Percentiles rank a stretch among this genome's conserved stretches.
phyloP scores from a whole-genome alignment of 257 asterid species.

The Dorcoceras hygrometricum region DNA sequence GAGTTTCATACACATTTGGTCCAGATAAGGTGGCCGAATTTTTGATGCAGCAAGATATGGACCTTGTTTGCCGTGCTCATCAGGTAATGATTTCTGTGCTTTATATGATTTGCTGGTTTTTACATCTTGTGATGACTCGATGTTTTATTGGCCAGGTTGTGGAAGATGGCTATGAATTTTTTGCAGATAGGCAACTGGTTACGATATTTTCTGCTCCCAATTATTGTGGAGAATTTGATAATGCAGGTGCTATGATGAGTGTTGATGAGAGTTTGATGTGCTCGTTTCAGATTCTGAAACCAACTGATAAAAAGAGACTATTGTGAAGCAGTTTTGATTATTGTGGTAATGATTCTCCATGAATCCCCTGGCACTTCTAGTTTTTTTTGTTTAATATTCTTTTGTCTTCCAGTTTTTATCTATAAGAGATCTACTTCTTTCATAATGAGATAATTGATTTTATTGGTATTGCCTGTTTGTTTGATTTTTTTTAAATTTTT shows the following conservation, averaged over 20 bases:
- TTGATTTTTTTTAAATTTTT: slow-evolving; percentile 1
- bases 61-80: slow-evolving; percentile 58
- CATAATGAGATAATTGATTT: background rate
- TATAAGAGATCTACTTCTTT: slow-evolving; percentile 11
- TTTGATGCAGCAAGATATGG: slow-evolving; percentile 53
- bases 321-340: slow-evolving; percentile 34
- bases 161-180: slow-evolving; percentile 52
- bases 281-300: slow-evolving; percentile 49
- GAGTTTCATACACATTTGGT: slow-evolving; percentile 52
- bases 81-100: slow-evolving; percentile 32
- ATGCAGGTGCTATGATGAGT: slow-evolving; percentile 57
- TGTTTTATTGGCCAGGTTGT: slow-evolving; percentile 37
- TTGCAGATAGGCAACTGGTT: slow-evolving; percentile 46
- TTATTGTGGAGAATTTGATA: slow-evolving; percentile 51
- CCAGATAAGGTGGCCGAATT: slow-evolving; percentile 54
- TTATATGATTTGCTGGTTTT: background rate
- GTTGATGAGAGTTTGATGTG: slow-evolving; percentile 57
- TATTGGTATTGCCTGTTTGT: background rate
- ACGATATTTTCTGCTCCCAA: slow-evolving; percentile 52
- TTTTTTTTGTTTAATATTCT: background rate
- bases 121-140: slow-evolving; percentile 15
- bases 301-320: slow-evolving; percentile 40
- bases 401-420: slow-evolving; percentile 1
- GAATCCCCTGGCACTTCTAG: slow-evolving; percentile 28
- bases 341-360: slow-evolving; percentile 16